Percentiles rank a stretch among this genome's conserved stretches.
Evolutionary conservation across 257 asterid species (phyloP).

Genomic region (Plantago ovata): DNA sequence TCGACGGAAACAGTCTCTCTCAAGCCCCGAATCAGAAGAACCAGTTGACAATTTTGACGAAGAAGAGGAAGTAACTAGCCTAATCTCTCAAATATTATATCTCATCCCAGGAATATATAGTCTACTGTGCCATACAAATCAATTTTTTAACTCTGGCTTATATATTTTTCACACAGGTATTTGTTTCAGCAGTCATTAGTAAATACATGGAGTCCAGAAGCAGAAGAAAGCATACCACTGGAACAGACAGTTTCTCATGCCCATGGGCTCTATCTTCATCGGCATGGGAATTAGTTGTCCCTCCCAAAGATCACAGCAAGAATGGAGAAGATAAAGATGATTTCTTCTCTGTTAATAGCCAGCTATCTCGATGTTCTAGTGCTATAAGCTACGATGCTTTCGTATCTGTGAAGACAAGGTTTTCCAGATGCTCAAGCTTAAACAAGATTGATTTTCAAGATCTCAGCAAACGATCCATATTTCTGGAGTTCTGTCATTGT

Average conservation of each 20-base stretch:
- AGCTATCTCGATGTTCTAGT: slow-evolving; percentile 53
- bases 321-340: slow-evolving; percentile 30
- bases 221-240: slow-evolving; percentile 32
- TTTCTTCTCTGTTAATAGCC: slow-evolving; percentile 34
- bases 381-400: slow-evolving; percentile 44
- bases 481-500: slow-evolving; percentile 45
- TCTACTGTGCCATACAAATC: too few relatives aligned
- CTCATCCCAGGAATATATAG: background rate
- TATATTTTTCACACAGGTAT: slow-evolving; percentile 55
- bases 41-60: slow-evolving; percentile 37
- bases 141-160: too few relatives aligned
- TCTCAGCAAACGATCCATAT: slow-evolving; percentile 26
- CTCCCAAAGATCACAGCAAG: slow-evolving; percentile 9
- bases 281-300: slow-evolving; percentile 25
- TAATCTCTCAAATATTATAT: slow-evolving; percentile 5
- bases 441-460: slow-evolving; percentile 44
- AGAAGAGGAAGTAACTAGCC: slow-evolving; percentile 59
- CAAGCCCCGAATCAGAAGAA: slow-evolving; percentile 36
- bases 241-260: slow-evolving; percentile 36
- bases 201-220: slow-evolving; percentile 60
- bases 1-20: slow-evolving; percentile 32
- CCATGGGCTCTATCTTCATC: slow-evolving; percentile 53
- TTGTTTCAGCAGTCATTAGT: slow-evolving; percentile 67
- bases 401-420: slow-evolving; percentile 45
- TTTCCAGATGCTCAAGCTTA: slow-evolving; percentile 68